phyloP scores from a whole-genome alignment of 2,329 filamentous ascomycete genomes.

The Blastomyces silverae region DNA sequence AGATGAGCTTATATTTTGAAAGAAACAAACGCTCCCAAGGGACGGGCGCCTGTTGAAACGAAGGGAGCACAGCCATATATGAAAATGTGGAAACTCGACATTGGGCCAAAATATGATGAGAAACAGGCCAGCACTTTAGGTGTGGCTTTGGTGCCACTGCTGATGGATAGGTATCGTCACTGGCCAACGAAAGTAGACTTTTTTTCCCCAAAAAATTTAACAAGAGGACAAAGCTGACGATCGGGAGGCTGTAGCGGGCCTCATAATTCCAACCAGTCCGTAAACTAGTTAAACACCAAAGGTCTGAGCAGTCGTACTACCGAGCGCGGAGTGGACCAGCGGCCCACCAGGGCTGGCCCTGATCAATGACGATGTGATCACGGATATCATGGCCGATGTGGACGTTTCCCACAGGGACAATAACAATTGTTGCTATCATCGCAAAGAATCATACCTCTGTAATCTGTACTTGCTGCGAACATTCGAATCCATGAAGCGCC shows the following conservation, averaged over 20 bases:
- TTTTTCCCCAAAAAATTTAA: not conserved
- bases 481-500: not conserved
- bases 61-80: not conserved
- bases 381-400: not conserved
- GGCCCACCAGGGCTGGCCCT: not conserved
- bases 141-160: constrained; percentile 8
- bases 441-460: not conserved
- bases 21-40: constrained; percentile 1
- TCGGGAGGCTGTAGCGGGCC: not conserved
- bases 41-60: constrained; percentile 8
- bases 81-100: not conserved
- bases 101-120: not conserved
- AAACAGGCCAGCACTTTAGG: not conserved
- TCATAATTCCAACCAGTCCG: not conserved
- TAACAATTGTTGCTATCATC: not conserved
- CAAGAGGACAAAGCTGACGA: not conserved
- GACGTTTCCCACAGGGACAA: not conserved
- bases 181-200: not conserved
- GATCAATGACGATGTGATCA: constrained; percentile 1
- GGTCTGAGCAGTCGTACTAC: not conserved
- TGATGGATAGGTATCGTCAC: not conserved
- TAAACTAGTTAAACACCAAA: not conserved
- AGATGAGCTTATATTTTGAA: constrained; percentile 7
- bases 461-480: not conserved
- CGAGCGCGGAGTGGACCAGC: not conserved